A percentile compares a stretch with the other conserved stretches of the same genome.
phyloP scores from a whole-genome alignment of 2,329 filamentous ascomycete genomes.

The Aspergillus flavus region DNA sequence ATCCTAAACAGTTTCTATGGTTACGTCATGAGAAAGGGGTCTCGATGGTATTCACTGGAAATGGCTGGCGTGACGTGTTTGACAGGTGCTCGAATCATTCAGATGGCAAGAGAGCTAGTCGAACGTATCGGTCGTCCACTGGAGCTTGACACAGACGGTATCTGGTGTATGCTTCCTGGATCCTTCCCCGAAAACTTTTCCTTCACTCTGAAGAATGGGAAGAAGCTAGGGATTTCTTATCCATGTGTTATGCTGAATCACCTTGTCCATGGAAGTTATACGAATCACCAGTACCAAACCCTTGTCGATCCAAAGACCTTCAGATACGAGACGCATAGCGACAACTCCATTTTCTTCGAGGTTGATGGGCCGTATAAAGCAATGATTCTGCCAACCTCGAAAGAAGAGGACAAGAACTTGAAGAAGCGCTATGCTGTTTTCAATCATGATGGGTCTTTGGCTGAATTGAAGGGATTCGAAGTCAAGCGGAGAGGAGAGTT shows the following conservation, averaged over 20 bases:
- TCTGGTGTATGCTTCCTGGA: constrained; percentile 98
- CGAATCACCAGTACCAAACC: constrained; percentile 96
- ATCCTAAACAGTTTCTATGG: constrained; percentile 99
- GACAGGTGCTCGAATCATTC: constrained; percentile 94
- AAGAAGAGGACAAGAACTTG: constrained; percentile 98
- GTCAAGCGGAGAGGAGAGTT: constrained; percentile 96
- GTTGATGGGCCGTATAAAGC: constrained; percentile 97
- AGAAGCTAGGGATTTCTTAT: constrained; percentile 95
- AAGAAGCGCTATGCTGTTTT: constrained; percentile 99
- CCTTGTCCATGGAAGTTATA: constrained; percentile 90
- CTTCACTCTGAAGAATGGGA: constrained; percentile 93
- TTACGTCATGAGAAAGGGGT: constrained; percentile 99
- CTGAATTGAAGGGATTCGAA: constrained; percentile 96
- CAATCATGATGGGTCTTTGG: constrained; percentile 94
- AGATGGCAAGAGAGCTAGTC: constrained; percentile 89
- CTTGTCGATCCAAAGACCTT: constrained; percentile 76
- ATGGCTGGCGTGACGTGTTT: constrained; percentile 99
- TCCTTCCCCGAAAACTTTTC: constrained; percentile 96
- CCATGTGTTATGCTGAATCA: constrained; percentile 99
- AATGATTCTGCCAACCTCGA: constrained; percentile 96
- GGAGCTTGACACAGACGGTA: constrained; percentile 96
- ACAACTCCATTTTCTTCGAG: constrained; percentile 99
- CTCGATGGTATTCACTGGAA: constrained; percentile 98
- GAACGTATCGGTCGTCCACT: constrained; percentile 90
- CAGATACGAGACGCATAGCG: constrained; percentile 94